phyloP scores from a whole-genome alignment of 805 yeast species.

The Yarrowia sp. region DNA sequence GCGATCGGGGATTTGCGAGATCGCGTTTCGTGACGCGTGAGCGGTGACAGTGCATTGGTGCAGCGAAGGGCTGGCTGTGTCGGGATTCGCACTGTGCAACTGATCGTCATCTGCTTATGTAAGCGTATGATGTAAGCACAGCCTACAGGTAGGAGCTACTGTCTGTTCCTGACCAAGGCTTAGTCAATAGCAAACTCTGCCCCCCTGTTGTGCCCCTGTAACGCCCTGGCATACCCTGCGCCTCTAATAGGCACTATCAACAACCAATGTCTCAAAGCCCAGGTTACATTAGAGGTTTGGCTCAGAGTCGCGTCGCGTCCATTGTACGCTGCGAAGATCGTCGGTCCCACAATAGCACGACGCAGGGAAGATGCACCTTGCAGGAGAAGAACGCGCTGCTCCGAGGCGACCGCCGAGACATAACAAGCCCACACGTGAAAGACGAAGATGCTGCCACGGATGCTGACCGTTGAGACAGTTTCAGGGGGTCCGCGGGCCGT shows the following conservation, averaged over 20 bases:
- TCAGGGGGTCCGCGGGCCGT: conserved; percentile 1
- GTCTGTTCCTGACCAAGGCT: too few relatives aligned
- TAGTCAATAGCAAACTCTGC: too few relatives aligned
- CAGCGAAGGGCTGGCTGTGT: too few relatives aligned
- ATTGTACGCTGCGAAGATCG: conserved; percentile 17
- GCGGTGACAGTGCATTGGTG: too few relatives aligned
- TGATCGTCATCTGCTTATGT: too few relatives aligned
- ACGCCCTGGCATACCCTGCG: conserved; percentile 17
- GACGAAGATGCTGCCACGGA: neutral
- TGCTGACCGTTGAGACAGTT: neutral
- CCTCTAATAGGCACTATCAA: neutral
- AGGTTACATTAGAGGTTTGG: neutral
- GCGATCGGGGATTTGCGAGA: neutral
- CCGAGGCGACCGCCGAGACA: neutral
- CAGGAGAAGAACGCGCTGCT: neutral
- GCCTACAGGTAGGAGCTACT: too few relatives aligned
- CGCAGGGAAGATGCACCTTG: conserved; percentile 22
- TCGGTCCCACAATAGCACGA: neutral
- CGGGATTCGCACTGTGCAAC: too few relatives aligned
- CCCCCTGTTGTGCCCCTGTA: neutral
- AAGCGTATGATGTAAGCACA: too few relatives aligned
- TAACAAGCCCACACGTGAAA: conserved; percentile 11
- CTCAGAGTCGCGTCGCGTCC: conserved; percentile 28
- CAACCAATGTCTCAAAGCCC: neutral
- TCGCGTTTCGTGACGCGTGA: neutral